Evolutionary conservation across 2,329 filamentous ascomycete species (phyloP).

Genomic region (Diaporthe longicolla): DNA sequence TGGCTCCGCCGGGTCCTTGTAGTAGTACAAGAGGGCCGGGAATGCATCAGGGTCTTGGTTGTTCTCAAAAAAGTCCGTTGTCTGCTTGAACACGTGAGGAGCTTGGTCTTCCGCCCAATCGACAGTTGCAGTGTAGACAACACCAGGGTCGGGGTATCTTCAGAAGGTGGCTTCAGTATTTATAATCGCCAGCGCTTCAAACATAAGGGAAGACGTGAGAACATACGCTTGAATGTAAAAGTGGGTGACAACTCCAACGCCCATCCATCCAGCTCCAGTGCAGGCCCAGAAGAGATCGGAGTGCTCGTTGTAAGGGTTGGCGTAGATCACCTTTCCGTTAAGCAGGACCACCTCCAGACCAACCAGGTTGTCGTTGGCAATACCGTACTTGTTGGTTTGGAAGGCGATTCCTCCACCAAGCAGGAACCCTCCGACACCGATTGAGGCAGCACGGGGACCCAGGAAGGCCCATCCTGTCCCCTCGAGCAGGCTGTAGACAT

Average conservation of each 20-base stretch:
- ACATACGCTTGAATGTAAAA: slow-evolving; percentile 40
- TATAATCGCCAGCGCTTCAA: not conserved
- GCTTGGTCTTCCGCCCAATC: slow-evolving; percentile 34
- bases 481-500: slow-evolving; percentile 33
- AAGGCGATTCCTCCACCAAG: slow-evolving; percentile 39
- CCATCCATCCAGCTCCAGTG: slow-evolving; percentile 39
- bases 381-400: slow-evolving; percentile 32
- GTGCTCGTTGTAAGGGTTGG: slow-evolving; percentile 39
- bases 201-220: not conserved
- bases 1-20: slow-evolving; percentile 31
- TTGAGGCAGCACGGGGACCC: slow-evolving; percentile 35
- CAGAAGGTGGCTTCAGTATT: not conserved
- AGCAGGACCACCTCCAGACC: slow-evolving; percentile 38
- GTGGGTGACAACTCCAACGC: slow-evolving; percentile 33
- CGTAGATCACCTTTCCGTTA: slow-evolving; percentile 37
- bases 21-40: slow-evolving; percentile 35
- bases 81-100: slow-evolving; percentile 26
- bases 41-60: slow-evolving; percentile 36
- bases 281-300: slow-evolving; percentile 37
- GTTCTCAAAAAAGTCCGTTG: slow-evolving; percentile 36
- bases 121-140: slow-evolving; percentile 28
- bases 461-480: slow-evolving; percentile 39
- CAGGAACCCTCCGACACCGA: slow-evolving; percentile 36
- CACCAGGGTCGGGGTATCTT: slow-evolving; percentile 38
- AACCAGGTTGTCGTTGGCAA: slow-evolving; percentile 34